Percentiles rank a stretch among this genome's conserved stretches.
These are phyloP conservation scores for Deinandra increscens DNA, from an alignment of 129 eudicot genomes.

Conservation along the genomic window DNA sequence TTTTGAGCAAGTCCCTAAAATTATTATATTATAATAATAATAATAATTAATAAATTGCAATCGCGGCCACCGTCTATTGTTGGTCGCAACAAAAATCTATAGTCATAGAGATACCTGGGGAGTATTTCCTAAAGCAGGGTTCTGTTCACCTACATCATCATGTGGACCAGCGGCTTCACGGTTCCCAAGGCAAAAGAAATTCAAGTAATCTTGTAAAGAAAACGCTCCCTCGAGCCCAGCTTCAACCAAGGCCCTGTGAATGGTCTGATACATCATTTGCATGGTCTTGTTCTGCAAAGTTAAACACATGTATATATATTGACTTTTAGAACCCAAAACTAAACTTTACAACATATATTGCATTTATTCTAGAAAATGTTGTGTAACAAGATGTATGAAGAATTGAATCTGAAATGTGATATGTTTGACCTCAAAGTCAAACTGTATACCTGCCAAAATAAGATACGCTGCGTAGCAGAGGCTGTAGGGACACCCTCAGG, in stretches of 20 bases:
- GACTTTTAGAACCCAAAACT: background rate
- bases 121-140: constrained; percentile 43
- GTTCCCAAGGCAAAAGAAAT: constrained; percentile 91
- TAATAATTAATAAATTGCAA: background rate
- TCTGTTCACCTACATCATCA: constrained; percentile 25
- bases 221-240: constrained; percentile 84
- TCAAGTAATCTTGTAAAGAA: constrained; percentile 87
- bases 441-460: constrained; percentile 76
- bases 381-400: background rate
- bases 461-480: constrained; percentile 73
- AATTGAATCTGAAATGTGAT: background rate
- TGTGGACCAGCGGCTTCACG: constrained; percentile 58
- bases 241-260: constrained; percentile 77
- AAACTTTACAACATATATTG: background rate
- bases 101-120: too few species aligned
- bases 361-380: too few species aligned
- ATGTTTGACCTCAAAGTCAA: constrained; percentile 6
- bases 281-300: constrained; percentile 75
- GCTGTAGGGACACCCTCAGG: constrained; percentile 93
- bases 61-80: too few species aligned
- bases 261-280: constrained; percentile 99
- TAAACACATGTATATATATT: background rate
- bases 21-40: too few species aligned
- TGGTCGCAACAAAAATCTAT: too few species aligned
- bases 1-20: constrained; percentile 64